Evolutionary conservation across 2,329 filamentous ascomycete genomes (phyloP).

Genomic region (Kalaharituber pfeilii): DNA sequence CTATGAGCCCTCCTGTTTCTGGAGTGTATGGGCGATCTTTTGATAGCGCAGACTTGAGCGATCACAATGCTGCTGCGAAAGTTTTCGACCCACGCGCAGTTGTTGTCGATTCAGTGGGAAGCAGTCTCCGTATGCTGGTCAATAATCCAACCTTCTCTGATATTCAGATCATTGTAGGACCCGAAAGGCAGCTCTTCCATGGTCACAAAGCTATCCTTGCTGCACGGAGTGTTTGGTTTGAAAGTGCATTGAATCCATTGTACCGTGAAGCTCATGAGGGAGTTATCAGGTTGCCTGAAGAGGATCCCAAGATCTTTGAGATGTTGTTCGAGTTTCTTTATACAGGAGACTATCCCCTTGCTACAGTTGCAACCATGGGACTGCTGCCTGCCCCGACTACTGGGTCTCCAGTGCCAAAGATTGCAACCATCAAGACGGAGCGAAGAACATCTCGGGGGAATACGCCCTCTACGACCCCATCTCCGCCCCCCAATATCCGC

Average conservation of each 20-base stretch:
- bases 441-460: background rate
- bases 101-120: conserved; percentile 18
- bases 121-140: conserved; percentile 16
- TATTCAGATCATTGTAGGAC: conserved; percentile 17
- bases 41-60: conserved; percentile 14
- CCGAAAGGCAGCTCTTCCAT: conserved; percentile 14
- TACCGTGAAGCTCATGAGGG: conserved; percentile 18
- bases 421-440: conserved; percentile 8
- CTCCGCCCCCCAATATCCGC: conserved; percentile 8
- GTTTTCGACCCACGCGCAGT: conserved; percentile 6
- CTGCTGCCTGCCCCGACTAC: conserved; percentile 3
- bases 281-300: conserved; percentile 15
- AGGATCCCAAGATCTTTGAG: conserved; percentile 19
- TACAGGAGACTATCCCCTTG: conserved; percentile 18
- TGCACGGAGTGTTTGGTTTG: conserved; percentile 19
- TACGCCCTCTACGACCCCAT: conserved; percentile 1
- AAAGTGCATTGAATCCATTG: conserved; percentile 15
- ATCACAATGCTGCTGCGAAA: conserved; percentile 13
- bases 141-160: conserved; percentile 17
- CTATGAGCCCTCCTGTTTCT: conserved; percentile 11
- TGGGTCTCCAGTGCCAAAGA: conserved; percentile 14
- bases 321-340: conserved; percentile 18
- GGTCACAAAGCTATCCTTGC: conserved; percentile 20
- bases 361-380: conserved; percentile 7
- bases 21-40: background rate